phyloP scores from a whole-genome alignment of 2,329 filamentous ascomycete species.

The Neonectria neomacrospora region DNA sequence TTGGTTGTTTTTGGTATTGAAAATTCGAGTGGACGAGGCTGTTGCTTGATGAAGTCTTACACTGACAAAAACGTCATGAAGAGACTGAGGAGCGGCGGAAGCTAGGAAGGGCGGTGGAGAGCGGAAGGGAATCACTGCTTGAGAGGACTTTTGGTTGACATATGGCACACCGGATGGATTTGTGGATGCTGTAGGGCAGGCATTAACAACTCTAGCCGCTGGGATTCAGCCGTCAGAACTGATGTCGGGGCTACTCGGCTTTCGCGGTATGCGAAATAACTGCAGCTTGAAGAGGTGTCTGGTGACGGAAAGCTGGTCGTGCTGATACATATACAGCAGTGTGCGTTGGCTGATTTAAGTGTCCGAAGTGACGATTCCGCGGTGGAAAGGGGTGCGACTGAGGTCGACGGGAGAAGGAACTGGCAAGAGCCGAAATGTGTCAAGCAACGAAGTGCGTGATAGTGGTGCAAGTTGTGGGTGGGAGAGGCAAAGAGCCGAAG shows the following conservation, averaged over 20 bases:
- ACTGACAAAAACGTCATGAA: constrained; percentile 54
- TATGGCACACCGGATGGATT: constrained; percentile 62
- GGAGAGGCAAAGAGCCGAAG: constrained; percentile 20
- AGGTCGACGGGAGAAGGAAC: constrained; percentile 26
- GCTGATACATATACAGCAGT: constrained; percentile 96
- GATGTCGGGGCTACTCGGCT: constrained; percentile 89
- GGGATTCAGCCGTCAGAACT: constrained; percentile 88
- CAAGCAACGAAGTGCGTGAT: constrained; percentile 11
- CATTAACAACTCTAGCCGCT: constrained; percentile 64
- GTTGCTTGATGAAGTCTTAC: constrained; percentile 31
- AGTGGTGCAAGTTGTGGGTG: constrained; percentile 2
- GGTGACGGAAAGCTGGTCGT: constrained; percentile 89
- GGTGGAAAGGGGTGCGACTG: constrained; percentile 25
- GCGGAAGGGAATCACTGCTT: constrained; percentile 63
- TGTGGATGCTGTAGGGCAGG: constrained; percentile 63
- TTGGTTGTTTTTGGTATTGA: constrained; percentile 32
- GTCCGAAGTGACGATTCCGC: constrained; percentile 41
- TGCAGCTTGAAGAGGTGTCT: constrained; percentile 97
- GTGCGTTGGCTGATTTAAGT: constrained; percentile 49
- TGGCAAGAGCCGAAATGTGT: constrained; percentile 13
- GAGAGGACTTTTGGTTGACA: constrained; percentile 65
- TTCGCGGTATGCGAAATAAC: constrained; percentile 95
- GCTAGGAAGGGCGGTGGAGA: constrained; percentile 54
- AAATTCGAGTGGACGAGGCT: constrained; percentile 32
- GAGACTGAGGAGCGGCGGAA: constrained; percentile 48